Conservation (phyloP, 1,284 basidiomycete species). For the Cutaneotrichosporon sp. region DNA sequence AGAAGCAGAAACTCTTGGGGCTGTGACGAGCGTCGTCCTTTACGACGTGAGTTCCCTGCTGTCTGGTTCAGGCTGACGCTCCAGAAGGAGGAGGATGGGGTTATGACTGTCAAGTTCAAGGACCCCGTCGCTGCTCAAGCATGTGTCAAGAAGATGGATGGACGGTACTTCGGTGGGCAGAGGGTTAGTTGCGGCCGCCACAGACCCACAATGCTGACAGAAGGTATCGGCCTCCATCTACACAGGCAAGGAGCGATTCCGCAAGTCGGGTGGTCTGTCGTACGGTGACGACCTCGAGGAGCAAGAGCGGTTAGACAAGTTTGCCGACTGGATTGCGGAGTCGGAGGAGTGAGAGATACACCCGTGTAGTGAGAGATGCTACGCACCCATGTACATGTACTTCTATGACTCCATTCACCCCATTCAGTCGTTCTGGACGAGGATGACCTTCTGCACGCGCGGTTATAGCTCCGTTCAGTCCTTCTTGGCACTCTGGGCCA, state of each 20-base stretch:
- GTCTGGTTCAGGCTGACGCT: slow-evolving; percentile 7
- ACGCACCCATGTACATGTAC: slow-evolving; percentile 6
- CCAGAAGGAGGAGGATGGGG: slow-evolving; percentile 87
- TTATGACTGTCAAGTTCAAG: slow-evolving; percentile 96
- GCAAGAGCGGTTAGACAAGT: slow-evolving; percentile 79
- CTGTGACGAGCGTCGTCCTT: slow-evolving; percentile 93
- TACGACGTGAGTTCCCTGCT: slow-evolving; percentile 74
- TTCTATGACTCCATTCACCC: not conserved
- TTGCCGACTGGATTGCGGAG: slow-evolving; percentile 75
- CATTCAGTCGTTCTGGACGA: slow-evolving; percentile 22
- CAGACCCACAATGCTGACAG: not conserved
- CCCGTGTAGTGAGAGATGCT: too few relatives aligned
- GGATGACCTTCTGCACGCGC: slow-evolving; percentile 71
- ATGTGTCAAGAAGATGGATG: slow-evolving; percentile 94
- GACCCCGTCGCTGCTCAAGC: slow-evolving; percentile 84
- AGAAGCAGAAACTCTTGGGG: slow-evolving; percentile 86
- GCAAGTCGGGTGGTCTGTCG: slow-evolving; percentile 62
- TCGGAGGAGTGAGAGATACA: slow-evolving; percentile 37
- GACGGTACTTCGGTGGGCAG: slow-evolving; percentile 85
- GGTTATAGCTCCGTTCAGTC: not conserved
- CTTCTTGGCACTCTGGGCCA: slow-evolving; percentile 23
- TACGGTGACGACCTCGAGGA: slow-evolving; percentile 61
- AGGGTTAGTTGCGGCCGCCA: slow-evolving; percentile 26
- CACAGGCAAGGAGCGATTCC: slow-evolving; percentile 77
- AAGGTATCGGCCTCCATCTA: slow-evolving; percentile 77